Conservation (phyloP, 2,329 filamentous ascomycete genomes). For the Sphaerulina vaccinii region DNA sequence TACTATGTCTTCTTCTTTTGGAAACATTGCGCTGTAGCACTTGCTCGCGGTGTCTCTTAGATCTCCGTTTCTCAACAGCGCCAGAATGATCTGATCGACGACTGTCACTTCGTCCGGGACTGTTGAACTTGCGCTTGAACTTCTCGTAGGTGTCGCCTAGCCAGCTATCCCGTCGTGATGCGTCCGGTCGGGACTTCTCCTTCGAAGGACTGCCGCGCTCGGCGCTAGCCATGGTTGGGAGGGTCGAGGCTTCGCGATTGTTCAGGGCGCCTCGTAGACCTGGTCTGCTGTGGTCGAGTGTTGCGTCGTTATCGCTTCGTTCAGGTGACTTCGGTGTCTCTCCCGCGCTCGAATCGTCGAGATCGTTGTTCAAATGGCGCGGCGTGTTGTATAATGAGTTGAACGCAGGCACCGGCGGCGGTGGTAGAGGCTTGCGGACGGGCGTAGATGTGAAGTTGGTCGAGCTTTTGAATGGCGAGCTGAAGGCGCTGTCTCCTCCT, state of each 20-base stretch:
- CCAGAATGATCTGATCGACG: slow-evolving; percentile 38
- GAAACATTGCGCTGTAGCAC: slow-evolving; percentile 29
- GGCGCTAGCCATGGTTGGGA: slow-evolving; percentile 22
- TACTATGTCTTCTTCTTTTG: slow-evolving; percentile 33
- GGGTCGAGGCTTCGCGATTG: slow-evolving; percentile 22
- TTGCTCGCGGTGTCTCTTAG: slow-evolving; percentile 33
- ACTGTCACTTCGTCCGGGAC: slow-evolving; percentile 43
- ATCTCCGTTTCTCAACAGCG: slow-evolving; percentile 40
- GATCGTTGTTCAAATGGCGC: slow-evolving; percentile 38
- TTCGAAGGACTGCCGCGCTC: slow-evolving; percentile 38
- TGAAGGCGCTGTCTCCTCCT: slow-evolving; percentile 38
- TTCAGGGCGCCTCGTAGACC: slow-evolving; percentile 24
- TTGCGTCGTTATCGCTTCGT: slow-evolving; percentile 36
- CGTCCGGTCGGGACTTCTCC: slow-evolving; percentile 27
- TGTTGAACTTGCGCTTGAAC: slow-evolving; percentile 36
- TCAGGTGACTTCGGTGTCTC: slow-evolving; percentile 51
- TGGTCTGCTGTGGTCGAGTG: slow-evolving; percentile 29
- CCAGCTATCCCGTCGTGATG: slow-evolving; percentile 30
- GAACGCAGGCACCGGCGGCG: slow-evolving; percentile 35
- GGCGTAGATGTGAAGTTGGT: slow-evolving; percentile 42
- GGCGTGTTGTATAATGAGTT: slow-evolving; percentile 41
- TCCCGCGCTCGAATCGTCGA: slow-evolving; percentile 48
- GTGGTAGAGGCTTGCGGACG: slow-evolving; percentile 41
- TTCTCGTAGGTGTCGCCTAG: slow-evolving; percentile 18
- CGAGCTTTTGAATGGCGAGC: slow-evolving; percentile 53